These are phyloP conservation scores for Geotrichum fermentans DNA, from an alignment of 1,139 yeast genomes.

Conservation along the genomic window DNA sequence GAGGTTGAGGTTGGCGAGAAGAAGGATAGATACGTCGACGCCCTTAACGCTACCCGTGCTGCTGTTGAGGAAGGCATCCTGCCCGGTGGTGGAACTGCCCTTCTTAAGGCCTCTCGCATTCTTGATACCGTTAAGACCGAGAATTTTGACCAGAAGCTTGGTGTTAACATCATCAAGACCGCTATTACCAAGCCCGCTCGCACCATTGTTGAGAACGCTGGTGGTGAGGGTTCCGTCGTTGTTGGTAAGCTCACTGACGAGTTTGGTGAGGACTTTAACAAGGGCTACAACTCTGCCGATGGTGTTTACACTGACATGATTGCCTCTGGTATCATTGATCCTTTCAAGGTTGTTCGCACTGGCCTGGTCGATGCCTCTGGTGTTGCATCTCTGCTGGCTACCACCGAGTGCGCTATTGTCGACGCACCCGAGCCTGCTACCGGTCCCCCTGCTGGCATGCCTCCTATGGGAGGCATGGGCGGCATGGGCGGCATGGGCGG, in stretches of 20 bases:
- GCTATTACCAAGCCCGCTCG: slow-evolving; percentile 97
- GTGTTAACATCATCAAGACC: slow-evolving; percentile 90
- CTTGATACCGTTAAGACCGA: slow-evolving; percentile 75
- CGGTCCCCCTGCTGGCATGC: slow-evolving; percentile 57
- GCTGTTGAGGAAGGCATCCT: slow-evolving; percentile 99
- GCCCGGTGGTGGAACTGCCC: slow-evolving; percentile 99
- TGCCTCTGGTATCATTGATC: slow-evolving; percentile 96
- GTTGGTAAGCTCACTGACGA: slow-evolving; percentile 88
- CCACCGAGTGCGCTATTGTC: slow-evolving; percentile 97
- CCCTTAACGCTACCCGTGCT: slow-evolving; percentile 98
- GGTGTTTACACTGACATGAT: slow-evolving; percentile 96
- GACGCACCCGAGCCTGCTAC: slow-evolving; percentile 92
- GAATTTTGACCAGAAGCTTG: slow-evolving; percentile 96
- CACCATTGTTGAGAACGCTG: slow-evolving; percentile 96
- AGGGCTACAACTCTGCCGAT: slow-evolving; percentile 90
- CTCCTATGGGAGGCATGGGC: slow-evolving; percentile 57
- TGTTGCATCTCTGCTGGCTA: slow-evolving; percentile 95
- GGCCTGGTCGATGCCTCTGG: slow-evolving; percentile 97
- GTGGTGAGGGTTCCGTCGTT: slow-evolving; percentile 96
- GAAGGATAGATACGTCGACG: slow-evolving; percentile 99
- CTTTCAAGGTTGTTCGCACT: slow-evolving; percentile 96
- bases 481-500: slow-evolving; percentile 56
- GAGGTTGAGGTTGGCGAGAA: slow-evolving; percentile 99
- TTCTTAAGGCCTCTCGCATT: slow-evolving; percentile 85
- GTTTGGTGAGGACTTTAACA: slow-evolving; percentile 80